Evolutionary conservation across 192 early-diverging fungal species (phyloP).

Genomic region (Mortierella hygrophila): DNA sequence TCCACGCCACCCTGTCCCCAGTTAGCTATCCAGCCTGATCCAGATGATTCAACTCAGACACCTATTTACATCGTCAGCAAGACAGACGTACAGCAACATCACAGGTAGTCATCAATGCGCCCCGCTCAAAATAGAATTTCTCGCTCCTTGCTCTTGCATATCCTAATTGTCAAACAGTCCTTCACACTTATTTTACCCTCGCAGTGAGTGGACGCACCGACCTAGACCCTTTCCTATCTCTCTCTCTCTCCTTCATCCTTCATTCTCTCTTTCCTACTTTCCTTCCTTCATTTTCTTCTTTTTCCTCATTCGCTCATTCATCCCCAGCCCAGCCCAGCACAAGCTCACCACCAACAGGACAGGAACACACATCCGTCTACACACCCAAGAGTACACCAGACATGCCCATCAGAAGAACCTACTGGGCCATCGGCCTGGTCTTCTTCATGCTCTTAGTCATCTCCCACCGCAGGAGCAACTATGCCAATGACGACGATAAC

Average conservation of each 20-base stretch:
- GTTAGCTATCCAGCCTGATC: no score
- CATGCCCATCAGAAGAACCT: slow-evolving; percentile 35
- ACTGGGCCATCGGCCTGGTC: slow-evolving; percentile 25
- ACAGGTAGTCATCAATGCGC: neutral
- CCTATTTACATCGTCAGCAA: no score
- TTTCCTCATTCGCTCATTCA: slow-evolving; percentile 9
- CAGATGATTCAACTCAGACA: no score
- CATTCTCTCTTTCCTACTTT: neutral
- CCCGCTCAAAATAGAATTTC: slow-evolving; percentile 1
- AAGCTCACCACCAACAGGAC: neutral
- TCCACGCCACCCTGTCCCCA: no score
- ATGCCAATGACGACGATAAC: slow-evolving; percentile 3
- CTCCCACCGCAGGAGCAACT: slow-evolving; percentile 14
- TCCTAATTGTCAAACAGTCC: no score
- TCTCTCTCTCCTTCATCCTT: neutral
- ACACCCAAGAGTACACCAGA: no score
- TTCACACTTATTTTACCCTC: no score
- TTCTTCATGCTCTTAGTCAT: slow-evolving; percentile 38
- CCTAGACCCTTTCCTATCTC: no score
- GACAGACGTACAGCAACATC: no score
- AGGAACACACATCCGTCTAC: neutral
- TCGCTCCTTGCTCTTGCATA: neutral
- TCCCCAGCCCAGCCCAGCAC: slow-evolving; percentile 7
- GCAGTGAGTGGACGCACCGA: no score
- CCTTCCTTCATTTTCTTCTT: neutral